Percentiles rank a stretch among this genome's conserved stretches.
These are phyloP conservation scores for Phaseolus coccineus DNA, from an alignment of 331 rosid genomes.

Conservation along the genomic window DNA sequence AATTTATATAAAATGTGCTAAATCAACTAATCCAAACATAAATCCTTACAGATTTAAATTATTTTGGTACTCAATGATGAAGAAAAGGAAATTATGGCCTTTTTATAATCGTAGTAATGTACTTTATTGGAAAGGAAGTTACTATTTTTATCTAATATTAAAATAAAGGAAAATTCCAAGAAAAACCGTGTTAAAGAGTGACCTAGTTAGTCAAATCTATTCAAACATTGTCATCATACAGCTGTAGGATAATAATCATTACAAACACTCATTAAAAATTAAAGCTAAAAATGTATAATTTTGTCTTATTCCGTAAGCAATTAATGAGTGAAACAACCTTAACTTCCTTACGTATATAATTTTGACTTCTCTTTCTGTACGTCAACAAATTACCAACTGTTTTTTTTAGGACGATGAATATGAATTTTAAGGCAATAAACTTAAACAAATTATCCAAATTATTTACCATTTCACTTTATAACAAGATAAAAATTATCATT, in stretches of 20 bases:
- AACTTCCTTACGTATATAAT: not conserved
- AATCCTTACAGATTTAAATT: not conserved
- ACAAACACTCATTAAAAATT: constrained; percentile 8
- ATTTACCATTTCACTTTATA: no score
- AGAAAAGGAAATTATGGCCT: not conserved
- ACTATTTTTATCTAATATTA: not conserved
- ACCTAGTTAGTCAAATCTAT: constrained; percentile 37
- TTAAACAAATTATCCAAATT: not conserved
- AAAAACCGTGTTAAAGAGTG: not conserved
- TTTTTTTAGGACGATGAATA: not conserved
- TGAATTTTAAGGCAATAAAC: not conserved
- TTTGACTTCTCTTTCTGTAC: not conserved
- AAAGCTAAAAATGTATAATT: not conserved
- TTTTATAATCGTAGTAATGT: no score
- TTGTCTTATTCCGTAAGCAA: constrained; percentile 20
- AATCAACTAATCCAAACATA: not conserved
- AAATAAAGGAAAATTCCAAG: not conserved
- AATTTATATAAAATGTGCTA: no score
- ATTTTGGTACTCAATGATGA: not conserved
- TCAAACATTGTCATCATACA: constrained; percentile 39
- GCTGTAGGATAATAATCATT: constrained; percentile 48
- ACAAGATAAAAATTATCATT: no score
- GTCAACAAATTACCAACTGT: not conserved
- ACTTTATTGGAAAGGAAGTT: no score
- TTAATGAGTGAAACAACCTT: not conserved